Evolutionary conservation across 108 stramenopile genomes (phyloP).

Genomic region (Cyclotella baltica): DNA sequence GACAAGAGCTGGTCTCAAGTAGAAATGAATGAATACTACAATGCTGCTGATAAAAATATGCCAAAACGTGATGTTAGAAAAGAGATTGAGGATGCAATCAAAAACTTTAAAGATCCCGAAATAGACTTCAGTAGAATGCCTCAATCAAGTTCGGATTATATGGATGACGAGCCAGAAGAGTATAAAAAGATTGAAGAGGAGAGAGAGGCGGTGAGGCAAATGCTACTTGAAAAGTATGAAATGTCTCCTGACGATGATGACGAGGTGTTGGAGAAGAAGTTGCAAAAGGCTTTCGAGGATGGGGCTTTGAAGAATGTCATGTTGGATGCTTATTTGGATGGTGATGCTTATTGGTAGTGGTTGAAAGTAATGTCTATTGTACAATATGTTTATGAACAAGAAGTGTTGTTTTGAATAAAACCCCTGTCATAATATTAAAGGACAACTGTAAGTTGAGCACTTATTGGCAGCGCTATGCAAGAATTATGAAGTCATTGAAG

Average conservation of each 20-base stretch:
- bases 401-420: no score
- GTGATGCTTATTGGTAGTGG: constrained; percentile 54
- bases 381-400: no score
- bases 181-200: constrained; percentile 45
- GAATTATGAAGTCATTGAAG: no score
- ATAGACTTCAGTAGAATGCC: constrained; percentile 66
- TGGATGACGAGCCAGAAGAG: constrained; percentile 46
- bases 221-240: constrained; percentile 56
- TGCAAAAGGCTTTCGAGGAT: constrained; percentile 56
- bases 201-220: constrained; percentile 59
- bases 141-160: constrained; percentile 44
- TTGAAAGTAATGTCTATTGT: no score
- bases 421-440: no score
- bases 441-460: no score
- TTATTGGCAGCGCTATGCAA: no score
- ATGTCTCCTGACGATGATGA: constrained; percentile 62
- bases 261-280: constrained; percentile 52
- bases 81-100: constrained; percentile 73
- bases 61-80: constrained; percentile 64
- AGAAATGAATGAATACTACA: constrained; percentile 44
- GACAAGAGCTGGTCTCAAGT: constrained; percentile 60
- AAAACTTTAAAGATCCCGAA: constrained; percentile 62
- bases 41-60: no score
- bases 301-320: constrained; percentile 40
- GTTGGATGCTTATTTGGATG: constrained; percentile 46